Conservation (phyloP, 2,329 filamentous ascomycete genomes). For the Aspergillus cejpii region DNA sequence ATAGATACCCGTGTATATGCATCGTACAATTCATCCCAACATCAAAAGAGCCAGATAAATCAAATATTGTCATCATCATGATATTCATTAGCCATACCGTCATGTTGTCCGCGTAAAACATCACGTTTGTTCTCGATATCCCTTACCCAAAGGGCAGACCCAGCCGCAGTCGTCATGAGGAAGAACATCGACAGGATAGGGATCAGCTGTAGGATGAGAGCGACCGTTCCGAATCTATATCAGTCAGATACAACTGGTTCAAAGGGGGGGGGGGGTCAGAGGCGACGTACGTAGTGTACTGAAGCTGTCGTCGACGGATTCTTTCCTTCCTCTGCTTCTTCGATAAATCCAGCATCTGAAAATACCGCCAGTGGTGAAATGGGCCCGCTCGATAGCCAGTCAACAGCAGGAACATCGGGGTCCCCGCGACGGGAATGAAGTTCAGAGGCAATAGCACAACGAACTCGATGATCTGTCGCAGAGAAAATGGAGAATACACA, state of each 20-base stretch:
- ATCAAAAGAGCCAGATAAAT: background rate
- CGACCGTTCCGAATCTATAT: constrained; percentile 69
- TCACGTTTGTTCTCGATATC: constrained; percentile 60
- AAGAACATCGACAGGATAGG: constrained; percentile 92
- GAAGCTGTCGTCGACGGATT: constrained; percentile 61
- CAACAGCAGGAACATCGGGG: constrained; percentile 76
- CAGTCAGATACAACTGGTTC: constrained; percentile 1
- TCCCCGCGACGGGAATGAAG: constrained; percentile 75
- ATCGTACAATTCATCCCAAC: background rate
- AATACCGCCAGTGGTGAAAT: constrained; percentile 86
- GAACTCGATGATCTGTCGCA: constrained; percentile 85
- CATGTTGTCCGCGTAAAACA: constrained; percentile 19
- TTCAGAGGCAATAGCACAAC: constrained; percentile 74
- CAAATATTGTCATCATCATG: constrained; percentile 29
- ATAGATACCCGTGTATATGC: background rate
- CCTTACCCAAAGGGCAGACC: constrained; percentile 78
- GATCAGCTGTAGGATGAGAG: constrained; percentile 77
- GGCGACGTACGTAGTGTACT: constrained; percentile 67
- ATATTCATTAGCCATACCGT: constrained; percentile 29
- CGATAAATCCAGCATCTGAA: constrained; percentile 66
- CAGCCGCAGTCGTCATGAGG: constrained; percentile 75
- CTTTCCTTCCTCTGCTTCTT: constrained; percentile 68
- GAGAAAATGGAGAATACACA: constrained; percentile 79
- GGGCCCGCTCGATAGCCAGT: constrained; percentile 84
- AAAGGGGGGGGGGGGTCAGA: background rate